Evolutionary conservation across 306 rosid genomes (phyloP), one percentile per base, ranked within the genome.

Genomic region (Clitoria ternatea): DNA sequence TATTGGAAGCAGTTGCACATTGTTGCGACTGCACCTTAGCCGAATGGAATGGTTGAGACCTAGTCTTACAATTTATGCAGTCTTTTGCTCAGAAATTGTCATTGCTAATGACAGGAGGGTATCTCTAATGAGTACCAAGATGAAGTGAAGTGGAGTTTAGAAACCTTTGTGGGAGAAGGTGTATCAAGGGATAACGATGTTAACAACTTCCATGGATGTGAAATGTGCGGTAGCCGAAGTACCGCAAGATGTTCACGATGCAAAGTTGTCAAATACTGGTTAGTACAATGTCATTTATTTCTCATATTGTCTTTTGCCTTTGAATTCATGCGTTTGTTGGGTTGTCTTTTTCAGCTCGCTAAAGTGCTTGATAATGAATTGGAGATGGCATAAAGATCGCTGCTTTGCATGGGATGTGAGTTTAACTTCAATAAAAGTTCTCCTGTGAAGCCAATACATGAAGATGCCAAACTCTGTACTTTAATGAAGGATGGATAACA

Each of bases 321-420:
- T 18, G 32, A 26, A 27, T 61, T 49, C 42, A 48, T 37, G 35
- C 42, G 3, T n/a, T 39, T 74, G 45, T 19, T 50, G 35, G 35
- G 6, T 20, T 40, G 3, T 30, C 0, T 30, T 43, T 29, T 54
- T 18, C 81, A 81, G 85, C 64, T 81, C 81, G 5, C 7, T 23
- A 12, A 81, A 60, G 37, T 81, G 85, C 50, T 66, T 81, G 44
- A 76, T 81, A 19, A 53, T 8, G 24, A 61, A 81, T 4, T 76
- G 85, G 81, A 24, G 14, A 72, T 72, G 76, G 81, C 85, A 81
- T 60, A 81, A 81, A 66, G 17, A 20, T 27, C 36, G 72, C 0
- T 81, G 85, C 66, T 50, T 37, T 72, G 48, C 69, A 8, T 3
- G 20, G 22, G 43, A 75, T 1, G 56, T 30, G 39, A 56, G 14